A percentile compares a stretch with the other conserved stretches of the same genome.
phyloP scores from a whole-genome alignment of 371 early-diverging fungal species.

The Mortierella sp. region DNA sequence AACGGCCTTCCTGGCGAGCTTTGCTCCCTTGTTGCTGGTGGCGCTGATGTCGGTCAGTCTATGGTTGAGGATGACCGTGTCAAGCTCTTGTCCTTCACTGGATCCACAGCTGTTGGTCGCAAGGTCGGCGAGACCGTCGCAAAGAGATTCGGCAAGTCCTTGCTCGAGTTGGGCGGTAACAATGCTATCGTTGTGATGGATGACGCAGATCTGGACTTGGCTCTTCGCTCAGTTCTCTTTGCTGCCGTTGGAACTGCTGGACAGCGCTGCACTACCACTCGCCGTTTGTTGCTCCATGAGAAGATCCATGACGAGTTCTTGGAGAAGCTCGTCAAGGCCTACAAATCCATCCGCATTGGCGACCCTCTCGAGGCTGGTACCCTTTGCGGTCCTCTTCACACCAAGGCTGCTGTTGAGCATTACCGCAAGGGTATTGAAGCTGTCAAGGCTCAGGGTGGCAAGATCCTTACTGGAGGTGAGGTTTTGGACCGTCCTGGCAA shows the following conservation, averaged over 20 bases:
- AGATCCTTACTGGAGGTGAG: conserved; percentile 88
- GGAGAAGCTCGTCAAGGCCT: conserved; percentile 84
- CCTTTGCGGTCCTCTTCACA: conserved; percentile 96
- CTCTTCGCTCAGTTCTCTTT: conserved; percentile 91
- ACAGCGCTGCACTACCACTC: conserved; percentile 96
- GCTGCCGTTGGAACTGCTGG: conserved; percentile 98
- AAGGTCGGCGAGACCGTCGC: conserved; percentile 85
- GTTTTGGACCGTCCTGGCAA: conserved; percentile 82
- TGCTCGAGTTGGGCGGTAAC: conserved; percentile 97
- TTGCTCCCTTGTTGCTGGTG: conserved; percentile 92
- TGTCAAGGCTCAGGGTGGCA: conserved; percentile 89
- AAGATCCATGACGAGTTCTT: conserved; percentile 90
- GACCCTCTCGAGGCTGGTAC: conserved; percentile 88
- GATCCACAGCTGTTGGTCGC: conserved; percentile 86
- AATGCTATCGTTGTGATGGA: conserved; percentile 94
- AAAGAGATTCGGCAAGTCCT: conserved; percentile 87
- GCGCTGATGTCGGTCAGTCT: conserved; percentile 88
- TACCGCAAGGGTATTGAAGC: conserved; percentile 81
- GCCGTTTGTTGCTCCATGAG: conserved; percentile 94
- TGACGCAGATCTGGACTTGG: conserved; percentile 95
- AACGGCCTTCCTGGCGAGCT: conserved; percentile 91
- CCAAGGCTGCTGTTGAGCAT: conserved; percentile 82
- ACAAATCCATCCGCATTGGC: conserved; percentile 91
- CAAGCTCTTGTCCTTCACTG: conserved; percentile 91
- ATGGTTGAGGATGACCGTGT: conserved; percentile 82